A percentile compares a stretch with the other conserved stretches of the same genome.
Conservation (phyloP, 2,329 filamentous ascomycete species). For the Curvularia sp. region DNA sequence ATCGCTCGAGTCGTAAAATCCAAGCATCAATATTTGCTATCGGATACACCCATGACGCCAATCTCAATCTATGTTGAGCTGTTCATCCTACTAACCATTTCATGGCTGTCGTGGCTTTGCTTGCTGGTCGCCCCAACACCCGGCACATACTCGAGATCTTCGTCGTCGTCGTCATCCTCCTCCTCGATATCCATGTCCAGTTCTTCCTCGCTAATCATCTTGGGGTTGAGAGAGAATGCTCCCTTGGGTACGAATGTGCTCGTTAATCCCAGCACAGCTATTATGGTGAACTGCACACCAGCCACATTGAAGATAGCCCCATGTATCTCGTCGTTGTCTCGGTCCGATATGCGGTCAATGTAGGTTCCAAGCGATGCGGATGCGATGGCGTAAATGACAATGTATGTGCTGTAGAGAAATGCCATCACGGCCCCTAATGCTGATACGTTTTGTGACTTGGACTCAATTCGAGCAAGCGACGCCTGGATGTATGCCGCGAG, state of each 20-base stretch:
- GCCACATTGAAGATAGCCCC: conserved; percentile 55
- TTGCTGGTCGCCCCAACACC: conserved; percentile 27
- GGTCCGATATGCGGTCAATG: conserved; percentile 54
- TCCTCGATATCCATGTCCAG: conserved; percentile 47
- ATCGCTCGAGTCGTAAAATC: background rate
- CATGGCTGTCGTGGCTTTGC: conserved; percentile 33
- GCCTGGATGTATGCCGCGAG: conserved; percentile 62
- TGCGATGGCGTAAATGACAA: conserved; percentile 57
- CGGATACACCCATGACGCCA: background rate
- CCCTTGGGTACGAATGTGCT: conserved; percentile 59
- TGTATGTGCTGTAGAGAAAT: conserved; percentile 60
- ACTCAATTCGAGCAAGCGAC: conserved; percentile 56
- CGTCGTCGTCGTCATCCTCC: conserved; percentile 27
- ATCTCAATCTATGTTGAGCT: conserved; percentile 13
- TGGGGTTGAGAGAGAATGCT: conserved; percentile 55
- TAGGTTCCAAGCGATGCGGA: conserved; percentile 57
- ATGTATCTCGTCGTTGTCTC: conserved; percentile 49
- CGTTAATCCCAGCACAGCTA: conserved; percentile 52
- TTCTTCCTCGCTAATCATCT: conserved; percentile 51
- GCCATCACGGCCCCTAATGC: conserved; percentile 61
- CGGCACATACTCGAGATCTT: conserved; percentile 36
- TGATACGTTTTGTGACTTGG: conserved; percentile 56
- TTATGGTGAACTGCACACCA: conserved; percentile 59
- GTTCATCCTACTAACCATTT: conserved; percentile 32
- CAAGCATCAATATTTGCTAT: background rate